These are phyloP conservation scores for Calendula officinalis DNA, from an alignment of 129 eudicot genomes.

Conservation along the genomic window DNA sequence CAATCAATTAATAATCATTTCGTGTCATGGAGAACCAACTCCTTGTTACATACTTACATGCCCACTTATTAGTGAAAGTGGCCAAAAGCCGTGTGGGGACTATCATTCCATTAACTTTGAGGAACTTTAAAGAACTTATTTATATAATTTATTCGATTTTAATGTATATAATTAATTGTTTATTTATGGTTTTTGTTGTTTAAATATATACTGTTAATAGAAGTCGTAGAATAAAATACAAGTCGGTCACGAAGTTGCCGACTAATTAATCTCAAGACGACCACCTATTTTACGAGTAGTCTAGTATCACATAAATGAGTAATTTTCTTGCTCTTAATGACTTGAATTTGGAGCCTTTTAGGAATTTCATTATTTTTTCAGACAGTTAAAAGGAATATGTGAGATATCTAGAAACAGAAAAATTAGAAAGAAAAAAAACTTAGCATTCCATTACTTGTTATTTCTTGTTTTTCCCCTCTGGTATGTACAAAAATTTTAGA, in stretches of 20 bases:
- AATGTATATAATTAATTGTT: neutral
- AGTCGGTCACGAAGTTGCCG: too few species aligned
- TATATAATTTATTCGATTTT: neutral
- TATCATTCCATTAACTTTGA: slow-evolving; percentile 39
- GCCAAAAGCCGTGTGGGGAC: slow-evolving; percentile 39
- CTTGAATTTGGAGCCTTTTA: too few species aligned
- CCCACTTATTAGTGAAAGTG: slow-evolving; percentile 42
- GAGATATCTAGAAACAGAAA: too few species aligned
- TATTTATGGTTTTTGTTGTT: neutral
- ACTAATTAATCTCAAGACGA: too few species aligned
- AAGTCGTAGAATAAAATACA: too few species aligned
- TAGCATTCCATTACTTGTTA: slow-evolving; percentile 29
- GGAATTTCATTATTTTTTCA: too few species aligned
- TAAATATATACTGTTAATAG: too few species aligned
- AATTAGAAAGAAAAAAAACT: neutral
- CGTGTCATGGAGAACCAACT: slow-evolving; percentile 34
- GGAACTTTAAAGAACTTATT: neutral
- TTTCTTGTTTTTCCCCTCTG: slow-evolving; percentile 34
- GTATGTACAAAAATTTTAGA: slow-evolving; percentile 21
- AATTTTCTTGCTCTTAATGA: too few species aligned
- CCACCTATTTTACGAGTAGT: too few species aligned
- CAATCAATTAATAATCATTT: slow-evolving; percentile 28
- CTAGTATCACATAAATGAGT: too few species aligned
- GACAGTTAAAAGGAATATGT: too few species aligned
- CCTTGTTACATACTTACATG: slow-evolving; percentile 36